Evolutionary conservation across 2,329 filamentous ascomycete genomes (phyloP).

Genomic region (Trichoderma aggressivum): DNA sequence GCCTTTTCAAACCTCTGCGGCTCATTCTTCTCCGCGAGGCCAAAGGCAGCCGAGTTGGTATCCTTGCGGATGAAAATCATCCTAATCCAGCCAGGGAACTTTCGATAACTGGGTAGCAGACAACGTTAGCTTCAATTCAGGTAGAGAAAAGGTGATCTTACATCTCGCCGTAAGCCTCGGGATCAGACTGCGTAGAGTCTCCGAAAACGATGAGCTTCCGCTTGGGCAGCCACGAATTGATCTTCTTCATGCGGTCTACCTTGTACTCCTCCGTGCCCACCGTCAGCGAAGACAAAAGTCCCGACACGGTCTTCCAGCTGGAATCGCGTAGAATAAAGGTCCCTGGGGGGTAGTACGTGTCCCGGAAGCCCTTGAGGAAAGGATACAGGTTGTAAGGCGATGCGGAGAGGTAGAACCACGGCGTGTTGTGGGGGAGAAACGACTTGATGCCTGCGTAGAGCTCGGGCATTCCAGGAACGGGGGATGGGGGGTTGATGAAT

Average conservation of each 20-base stretch:
- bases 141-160: constrained; percentile 38
- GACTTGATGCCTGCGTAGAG: constrained; percentile 67
- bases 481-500: constrained; percentile 70
- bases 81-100: constrained; percentile 71
- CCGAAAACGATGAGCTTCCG: constrained; percentile 81
- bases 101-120: constrained; percentile 47
- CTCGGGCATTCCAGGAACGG: constrained; percentile 78
- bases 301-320: constrained; percentile 79
- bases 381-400: constrained; percentile 94
- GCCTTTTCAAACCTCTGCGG: constrained; percentile 75
- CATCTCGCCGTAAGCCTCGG: constrained; percentile 82
- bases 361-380: constrained; percentile 73
- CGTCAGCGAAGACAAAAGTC: constrained; percentile 75
- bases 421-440: constrained; percentile 53
- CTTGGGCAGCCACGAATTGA: constrained; percentile 74
- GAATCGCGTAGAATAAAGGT: constrained; percentile 82
- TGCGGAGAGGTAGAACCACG: constrained; percentile 91
- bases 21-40: constrained; percentile 72
- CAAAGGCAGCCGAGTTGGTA: constrained; percentile 64
- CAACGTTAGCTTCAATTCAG: neutral
- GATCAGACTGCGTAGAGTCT: constrained; percentile 88
- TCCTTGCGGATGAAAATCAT: constrained; percentile 86
- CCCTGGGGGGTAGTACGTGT: constrained; percentile 68
- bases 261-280: constrained; percentile 85
- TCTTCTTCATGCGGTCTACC: constrained; percentile 70